Evolutionary conservation across 257 asterid genomes (phyloP).

Genomic region (Scutellaria minor): DNA sequence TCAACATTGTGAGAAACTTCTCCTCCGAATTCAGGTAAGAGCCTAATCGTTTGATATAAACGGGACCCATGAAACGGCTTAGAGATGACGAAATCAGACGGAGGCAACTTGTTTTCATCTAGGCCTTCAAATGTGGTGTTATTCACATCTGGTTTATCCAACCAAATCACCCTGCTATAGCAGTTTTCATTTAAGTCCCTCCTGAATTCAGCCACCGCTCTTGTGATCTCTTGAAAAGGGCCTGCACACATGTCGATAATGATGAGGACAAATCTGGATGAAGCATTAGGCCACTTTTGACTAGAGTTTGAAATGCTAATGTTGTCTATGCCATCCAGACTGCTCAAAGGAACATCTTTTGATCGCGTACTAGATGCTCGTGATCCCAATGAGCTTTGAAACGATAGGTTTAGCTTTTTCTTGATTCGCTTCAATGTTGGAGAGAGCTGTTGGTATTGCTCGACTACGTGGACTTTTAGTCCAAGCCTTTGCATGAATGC

Average conservation of each 20-base stretch:
- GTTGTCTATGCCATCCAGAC: conserved; percentile 48
- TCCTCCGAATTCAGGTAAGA: conserved; percentile 64
- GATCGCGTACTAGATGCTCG: conserved; percentile 32
- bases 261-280: conserved; percentile 40
- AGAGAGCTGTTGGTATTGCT: conserved; percentile 52
- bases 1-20: conserved; percentile 5
- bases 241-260: conserved; percentile 61
- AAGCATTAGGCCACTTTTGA: conserved; percentile 23
- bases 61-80: conserved; percentile 85
- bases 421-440: conserved; percentile 48
- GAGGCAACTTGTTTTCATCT: conserved; percentile 47
- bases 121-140: conserved; percentile 16
- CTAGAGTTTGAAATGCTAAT: not conserved
- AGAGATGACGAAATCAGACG: conserved; percentile 54
- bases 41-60: conserved; percentile 45
- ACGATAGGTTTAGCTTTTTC: conserved; percentile 32
- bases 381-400: conserved; percentile 31
- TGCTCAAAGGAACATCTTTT: conserved; percentile 54
- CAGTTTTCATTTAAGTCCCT: conserved; percentile 43
- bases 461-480: conserved; percentile 53
- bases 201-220: conserved; percentile 63
- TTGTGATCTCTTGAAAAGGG: conserved; percentile 45
- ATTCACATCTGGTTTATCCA: conserved; percentile 41
- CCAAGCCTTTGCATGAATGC: conserved; percentile 57
- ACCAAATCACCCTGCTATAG: conserved; percentile 62